Base-by-base conservation (phyloP, 2,329 filamentous ascomycete species). In the Fusarium scirpi region DNA sequence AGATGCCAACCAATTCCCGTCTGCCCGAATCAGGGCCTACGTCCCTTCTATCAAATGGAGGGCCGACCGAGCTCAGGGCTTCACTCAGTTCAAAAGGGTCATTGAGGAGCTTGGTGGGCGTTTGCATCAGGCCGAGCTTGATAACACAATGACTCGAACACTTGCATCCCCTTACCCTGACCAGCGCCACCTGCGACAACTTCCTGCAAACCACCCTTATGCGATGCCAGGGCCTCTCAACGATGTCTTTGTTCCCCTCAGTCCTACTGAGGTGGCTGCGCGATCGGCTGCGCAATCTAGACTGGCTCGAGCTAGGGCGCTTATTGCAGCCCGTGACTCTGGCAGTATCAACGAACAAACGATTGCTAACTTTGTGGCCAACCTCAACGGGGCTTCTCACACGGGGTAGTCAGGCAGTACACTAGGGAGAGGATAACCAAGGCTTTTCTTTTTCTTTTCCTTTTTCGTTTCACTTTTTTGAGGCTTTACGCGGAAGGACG, bases 81-180 rank as follows among this genome's bases (percentile, higher is more conserved):
- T 43, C 20, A 5, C 10, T 16, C 20, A 8, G 6, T 48, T 64
- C 49, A 58, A 64, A 16, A 58, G 5, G 8, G 10, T 59, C 12
- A 16, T 59, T 18, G 16, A 38, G 5, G 15, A 11, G 5, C 27
- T 46, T 24, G 52, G 46, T 9, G 62, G 45, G 2, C 18, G 25
- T n/a, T 24, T 46, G 30, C 62, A 65, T 40, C 40, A 22, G 6
- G 62, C 52, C 5, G 62, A 65, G 34, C n/a, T 41, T 8, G 11
- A 44, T 15, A 13, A 10, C 4, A 44, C 24, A 18, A 27, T n/a
- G 9, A 11, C 34, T 10, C 27, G 25, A 12, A 16, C 30, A 10
- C 6, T 8, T 16, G n/a, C 22, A 9, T 10, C 48, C 10, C 16
- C 16, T 8, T 38, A 45, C 2, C 18, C 10, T 5, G 41, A 56